Percentiles rank a stretch among this genome's conserved stretches.
These are phyloP conservation scores for Globisporangium spinosum DNA, from an alignment of 352 stramenopile species.

Conservation along the genomic window DNA sequence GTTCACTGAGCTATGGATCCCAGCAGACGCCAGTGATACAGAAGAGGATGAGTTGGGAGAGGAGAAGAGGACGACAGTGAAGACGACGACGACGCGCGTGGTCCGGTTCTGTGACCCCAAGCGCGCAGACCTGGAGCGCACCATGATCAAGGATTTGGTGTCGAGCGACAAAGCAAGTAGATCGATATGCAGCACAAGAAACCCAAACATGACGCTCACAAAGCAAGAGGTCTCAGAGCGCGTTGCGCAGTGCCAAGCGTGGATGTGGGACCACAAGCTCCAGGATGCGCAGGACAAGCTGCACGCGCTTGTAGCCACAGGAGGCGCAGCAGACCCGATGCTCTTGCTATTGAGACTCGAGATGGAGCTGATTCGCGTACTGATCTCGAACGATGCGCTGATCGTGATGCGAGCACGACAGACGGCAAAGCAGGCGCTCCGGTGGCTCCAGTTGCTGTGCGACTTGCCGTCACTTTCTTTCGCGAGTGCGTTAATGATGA, in stretches of 20 bases:
- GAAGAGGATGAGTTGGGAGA: background rate
- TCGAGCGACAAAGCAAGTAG: background rate
- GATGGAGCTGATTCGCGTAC: conserved; percentile 30
- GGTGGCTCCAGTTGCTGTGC: conserved; percentile 26
- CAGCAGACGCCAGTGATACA: background rate
- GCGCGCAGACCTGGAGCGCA: conserved; percentile 31
- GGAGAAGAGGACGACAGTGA: background rate
- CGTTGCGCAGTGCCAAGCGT: conserved; percentile 20
- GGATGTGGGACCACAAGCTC: conserved; percentile 35
- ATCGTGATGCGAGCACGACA: conserved; percentile 24
- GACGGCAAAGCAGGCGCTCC: conserved; percentile 22
- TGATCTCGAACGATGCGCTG: conserved; percentile 37
- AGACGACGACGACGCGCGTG: background rate
- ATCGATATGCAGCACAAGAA: background rate
- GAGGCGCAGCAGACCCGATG: conserved; percentile 21
- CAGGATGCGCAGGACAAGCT: conserved; percentile 16
- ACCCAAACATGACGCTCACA: background rate
- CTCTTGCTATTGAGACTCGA: conserved; percentile 27
- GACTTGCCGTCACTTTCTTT: conserved; percentile 31
- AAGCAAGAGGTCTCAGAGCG: conserved; percentile 10
- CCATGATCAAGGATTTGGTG: conserved; percentile 29
- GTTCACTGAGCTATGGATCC: conserved; percentile 33
- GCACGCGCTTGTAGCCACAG: conserved; percentile 5
- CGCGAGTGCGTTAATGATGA: conserved; percentile 21
- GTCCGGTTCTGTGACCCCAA: conserved; percentile 30